Evolutionary conservation across 208 protist species (phyloP), one percentile per base, ranked within the genome.

Genomic region (Leishmania turanica): DNA sequence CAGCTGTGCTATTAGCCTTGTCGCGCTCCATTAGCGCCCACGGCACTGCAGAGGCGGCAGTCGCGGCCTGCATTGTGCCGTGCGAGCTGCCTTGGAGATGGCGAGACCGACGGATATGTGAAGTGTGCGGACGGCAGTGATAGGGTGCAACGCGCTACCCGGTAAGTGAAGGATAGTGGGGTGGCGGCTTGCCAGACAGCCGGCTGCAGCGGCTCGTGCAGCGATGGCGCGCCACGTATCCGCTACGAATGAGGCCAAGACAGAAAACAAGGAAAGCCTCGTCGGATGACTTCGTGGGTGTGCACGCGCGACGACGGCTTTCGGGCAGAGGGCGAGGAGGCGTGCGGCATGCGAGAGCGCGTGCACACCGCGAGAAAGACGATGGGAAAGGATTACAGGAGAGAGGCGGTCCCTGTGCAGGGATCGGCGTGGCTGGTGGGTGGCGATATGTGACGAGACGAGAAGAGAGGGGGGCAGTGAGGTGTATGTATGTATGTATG

Each of bases 1-100:
- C 85, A 47, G 73, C 84, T 7, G 80, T 58, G 9, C 78, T 45
- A 56, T 91, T 85, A 4, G 81, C 70, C 0, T 77, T 82, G 80
- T 72, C 86, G 73, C 69, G 68, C 5, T 56, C 58, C 68, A 75
- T 81, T 31, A 66, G 56, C 27, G 27, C 11, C 71, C 68, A 1
- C 74, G 74, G 7, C 11, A 65, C 71, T 15, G 81, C 66, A 1
- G 76, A 34, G 34, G 6, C 64, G 6, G 69, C 58, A 27, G 70
- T 56, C 31, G 78, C 74, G 34, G 53, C 49, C 40, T 54, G 78
- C 5, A 68, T 81, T 11, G 31, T 84, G 6, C 37, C 69, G 37
- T 49, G 60, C 75, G 81, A 40, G 71, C 7, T 27, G 71, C 40
- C 24, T 17, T 34, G 47, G 15, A 37, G 71, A 75, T 31, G 27